Evolutionary conservation across 2,329 filamentous ascomycete genomes (phyloP).

Genomic region (Tympanopsis confertula): DNA sequence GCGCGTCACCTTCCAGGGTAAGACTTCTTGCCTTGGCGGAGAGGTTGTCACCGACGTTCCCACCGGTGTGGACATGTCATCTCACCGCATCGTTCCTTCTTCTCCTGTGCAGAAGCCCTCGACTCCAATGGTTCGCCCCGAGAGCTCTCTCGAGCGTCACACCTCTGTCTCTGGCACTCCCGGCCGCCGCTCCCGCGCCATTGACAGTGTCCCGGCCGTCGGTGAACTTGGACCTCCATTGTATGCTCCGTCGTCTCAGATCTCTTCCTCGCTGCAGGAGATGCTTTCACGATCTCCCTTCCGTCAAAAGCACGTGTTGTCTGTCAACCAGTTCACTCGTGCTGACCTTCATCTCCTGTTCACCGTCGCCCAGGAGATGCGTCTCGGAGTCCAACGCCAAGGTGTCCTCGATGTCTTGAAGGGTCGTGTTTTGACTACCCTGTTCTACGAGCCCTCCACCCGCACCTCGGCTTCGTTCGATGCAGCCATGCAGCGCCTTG

Average conservation of each 20-base stretch:
- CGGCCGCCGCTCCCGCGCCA: constrained; percentile 2
- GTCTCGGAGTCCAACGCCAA: constrained; percentile 81
- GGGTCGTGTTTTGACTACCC: constrained; percentile 74
- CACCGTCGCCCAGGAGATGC: constrained; percentile 96
- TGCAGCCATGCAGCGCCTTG: constrained; percentile 94
- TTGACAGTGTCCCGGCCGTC: constrained; percentile 13
- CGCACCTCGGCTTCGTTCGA: constrained; percentile 93
- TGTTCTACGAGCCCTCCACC: constrained; percentile 98
- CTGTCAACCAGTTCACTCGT: constrained; percentile 80
- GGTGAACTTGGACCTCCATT: constrained; percentile 34
- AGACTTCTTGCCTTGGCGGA: constrained; percentile 66
- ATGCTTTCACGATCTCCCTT: constrained; percentile 69
- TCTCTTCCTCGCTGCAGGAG: constrained; percentile 58
- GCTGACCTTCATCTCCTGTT: constrained; percentile 86
- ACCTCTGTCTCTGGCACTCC: constrained; percentile 15
- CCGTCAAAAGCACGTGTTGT: constrained; percentile 81
- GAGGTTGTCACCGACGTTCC: constrained; percentile 41
- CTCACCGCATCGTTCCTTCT: constrained; percentile 35
- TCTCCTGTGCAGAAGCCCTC: constrained; percentile 21
- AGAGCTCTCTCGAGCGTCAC: constrained; percentile 31
- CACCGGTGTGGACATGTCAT: constrained; percentile 66
- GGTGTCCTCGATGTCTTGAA: constrained; percentile 80
- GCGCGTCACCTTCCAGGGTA: constrained; percentile 64
- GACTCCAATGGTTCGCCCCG: constrained; percentile 33
- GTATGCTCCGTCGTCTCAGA: constrained; percentile 36